Percentiles rank a stretch among this genome's conserved stretches.
Evolutionary conservation across 805 yeast species (phyloP).

Genomic region (Teunomyces pallodes): DNA sequence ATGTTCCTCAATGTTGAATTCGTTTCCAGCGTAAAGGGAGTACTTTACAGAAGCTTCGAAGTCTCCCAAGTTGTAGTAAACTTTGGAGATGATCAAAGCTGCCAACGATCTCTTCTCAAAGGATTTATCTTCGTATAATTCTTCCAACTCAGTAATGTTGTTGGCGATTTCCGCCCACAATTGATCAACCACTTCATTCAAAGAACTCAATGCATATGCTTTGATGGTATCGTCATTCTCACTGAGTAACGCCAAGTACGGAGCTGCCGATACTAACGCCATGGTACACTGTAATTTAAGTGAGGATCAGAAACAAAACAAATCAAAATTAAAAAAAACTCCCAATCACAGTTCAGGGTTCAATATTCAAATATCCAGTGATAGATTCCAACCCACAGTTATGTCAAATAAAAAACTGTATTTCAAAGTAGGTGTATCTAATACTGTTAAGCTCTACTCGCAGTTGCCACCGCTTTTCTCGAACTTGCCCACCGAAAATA

Average conservation of each 20-base stretch:
- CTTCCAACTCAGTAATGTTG: conserved; percentile 82
- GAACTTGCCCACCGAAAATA: conserved; percentile 1
- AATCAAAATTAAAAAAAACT: not conserved
- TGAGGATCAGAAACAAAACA: not conserved
- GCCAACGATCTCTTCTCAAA: conserved; percentile 81
- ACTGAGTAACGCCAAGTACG: conserved; percentile 81
- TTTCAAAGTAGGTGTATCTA: not conserved
- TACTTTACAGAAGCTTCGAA: conserved; percentile 86
- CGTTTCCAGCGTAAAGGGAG: conserved; percentile 80
- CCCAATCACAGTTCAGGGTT: not conserved
- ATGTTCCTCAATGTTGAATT: conserved; percentile 69
- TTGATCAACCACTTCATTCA: conserved; percentile 81
- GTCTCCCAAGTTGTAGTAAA: conserved; percentile 87
- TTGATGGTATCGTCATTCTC: conserved; percentile 79
- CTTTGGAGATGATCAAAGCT: conserved; percentile 89
- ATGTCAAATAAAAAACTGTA: not conserved
- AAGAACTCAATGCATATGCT: conserved; percentile 78
- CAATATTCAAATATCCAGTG: not conserved
- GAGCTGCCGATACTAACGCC: conserved; percentile 84
- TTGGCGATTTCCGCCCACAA: conserved; percentile 98
- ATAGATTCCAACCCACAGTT: not conserved
- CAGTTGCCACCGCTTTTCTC: conserved; percentile 3
- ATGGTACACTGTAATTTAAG: conserved; percentile 19
- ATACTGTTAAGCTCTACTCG: not conserved
- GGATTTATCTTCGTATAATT: conserved; percentile 77